phyloP scores from a whole-genome alignment of 2,329 filamentous ascomycete species.

The Fusarium sp. region DNA sequence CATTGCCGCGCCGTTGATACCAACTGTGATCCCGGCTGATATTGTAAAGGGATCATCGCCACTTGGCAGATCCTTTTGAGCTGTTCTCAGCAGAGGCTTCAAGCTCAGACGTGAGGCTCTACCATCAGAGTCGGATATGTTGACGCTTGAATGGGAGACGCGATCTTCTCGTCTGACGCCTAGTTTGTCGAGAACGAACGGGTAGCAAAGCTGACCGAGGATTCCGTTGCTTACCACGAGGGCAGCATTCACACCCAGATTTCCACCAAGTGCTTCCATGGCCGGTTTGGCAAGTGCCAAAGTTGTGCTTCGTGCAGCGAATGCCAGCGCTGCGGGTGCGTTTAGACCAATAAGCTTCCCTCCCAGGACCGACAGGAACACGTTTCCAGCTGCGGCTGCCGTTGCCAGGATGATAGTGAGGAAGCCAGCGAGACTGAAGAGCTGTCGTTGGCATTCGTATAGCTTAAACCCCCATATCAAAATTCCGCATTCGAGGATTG shows the following conservation, averaged over 20 bases:
- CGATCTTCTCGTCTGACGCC: constrained; percentile 31
- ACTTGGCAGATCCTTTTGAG: constrained; percentile 16
- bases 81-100: constrained; percentile 1
- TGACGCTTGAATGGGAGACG: not conserved
- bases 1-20: constrained; percentile 69
- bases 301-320: constrained; percentile 61
- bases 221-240: constrained; percentile 64
- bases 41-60: constrained; percentile 51
- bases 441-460: constrained; percentile 58
- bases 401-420: constrained; percentile 51
- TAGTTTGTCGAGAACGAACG: constrained; percentile 46
- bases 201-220: constrained; percentile 52
- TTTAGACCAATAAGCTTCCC: constrained; percentile 50
- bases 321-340: constrained; percentile 51
- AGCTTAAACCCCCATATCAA: constrained; percentile 64
- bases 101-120: not conserved
- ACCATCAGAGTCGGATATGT: not conserved
- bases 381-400: constrained; percentile 52
- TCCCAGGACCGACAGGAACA: constrained; percentile 52
- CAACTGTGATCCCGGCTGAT: constrained; percentile 62
- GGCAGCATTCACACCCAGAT: constrained; percentile 58
- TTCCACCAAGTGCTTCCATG: constrained; percentile 55
- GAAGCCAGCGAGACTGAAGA: constrained; percentile 55
- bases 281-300: constrained; percentile 60
- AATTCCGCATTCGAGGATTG: constrained; percentile 61